These are phyloP conservation scores for Candida ulmi DNA, from an alignment of 805 yeast species.

Conservation along the genomic window DNA sequence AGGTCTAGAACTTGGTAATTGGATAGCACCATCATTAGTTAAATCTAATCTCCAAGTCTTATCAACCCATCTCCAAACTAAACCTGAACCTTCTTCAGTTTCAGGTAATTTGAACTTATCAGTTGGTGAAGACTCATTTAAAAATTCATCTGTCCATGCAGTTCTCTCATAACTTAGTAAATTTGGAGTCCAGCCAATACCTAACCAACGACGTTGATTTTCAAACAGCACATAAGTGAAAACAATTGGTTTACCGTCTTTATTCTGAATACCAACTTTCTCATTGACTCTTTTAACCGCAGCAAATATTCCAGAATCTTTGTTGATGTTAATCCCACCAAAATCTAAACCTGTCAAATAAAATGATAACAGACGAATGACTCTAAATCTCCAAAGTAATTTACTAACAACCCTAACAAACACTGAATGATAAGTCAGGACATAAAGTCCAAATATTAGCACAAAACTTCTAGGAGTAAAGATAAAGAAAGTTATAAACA, in stretches of 20 bases:
- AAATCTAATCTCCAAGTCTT: slow-evolving; percentile 86
- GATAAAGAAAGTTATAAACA: slow-evolving; percentile 60
- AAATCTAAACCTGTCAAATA: slow-evolving; percentile 86
- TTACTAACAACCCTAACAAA: slow-evolving; percentile 81
- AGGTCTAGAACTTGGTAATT: slow-evolving; percentile 55
- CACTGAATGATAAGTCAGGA: slow-evolving; percentile 80
- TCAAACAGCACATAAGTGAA: slow-evolving; percentile 92
- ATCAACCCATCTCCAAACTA: slow-evolving; percentile 95
- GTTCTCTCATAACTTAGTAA: slow-evolving; percentile 88
- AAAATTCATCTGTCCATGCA: slow-evolving; percentile 95
- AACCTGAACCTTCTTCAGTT: slow-evolving; percentile 56
- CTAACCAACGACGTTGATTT: slow-evolving; percentile 95
- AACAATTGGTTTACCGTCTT: slow-evolving; percentile 50
- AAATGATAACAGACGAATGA: slow-evolving; percentile 66
- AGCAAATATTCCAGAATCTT: slow-evolving; percentile 36
- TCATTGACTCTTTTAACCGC: slow-evolving; percentile 36
- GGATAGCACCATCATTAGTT: slow-evolving; percentile 82
- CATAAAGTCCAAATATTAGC: slow-evolving; percentile 49
- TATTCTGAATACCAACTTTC: slow-evolving; percentile 25
- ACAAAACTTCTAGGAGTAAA: slow-evolving; percentile 67
- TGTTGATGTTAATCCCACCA: slow-evolving; percentile 37
- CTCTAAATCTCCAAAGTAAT: slow-evolving; percentile 76
- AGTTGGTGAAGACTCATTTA: slow-evolving; percentile 77
- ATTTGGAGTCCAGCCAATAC: slow-evolving; percentile 96
- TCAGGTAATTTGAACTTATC: slow-evolving; percentile 80